A percentile compares a stretch with the other conserved stretches of the same genome.
phyloP scores from a whole-genome alignment of 495 filamentous ascomycete genomes.

The Staphylotrichum longicolle region DNA sequence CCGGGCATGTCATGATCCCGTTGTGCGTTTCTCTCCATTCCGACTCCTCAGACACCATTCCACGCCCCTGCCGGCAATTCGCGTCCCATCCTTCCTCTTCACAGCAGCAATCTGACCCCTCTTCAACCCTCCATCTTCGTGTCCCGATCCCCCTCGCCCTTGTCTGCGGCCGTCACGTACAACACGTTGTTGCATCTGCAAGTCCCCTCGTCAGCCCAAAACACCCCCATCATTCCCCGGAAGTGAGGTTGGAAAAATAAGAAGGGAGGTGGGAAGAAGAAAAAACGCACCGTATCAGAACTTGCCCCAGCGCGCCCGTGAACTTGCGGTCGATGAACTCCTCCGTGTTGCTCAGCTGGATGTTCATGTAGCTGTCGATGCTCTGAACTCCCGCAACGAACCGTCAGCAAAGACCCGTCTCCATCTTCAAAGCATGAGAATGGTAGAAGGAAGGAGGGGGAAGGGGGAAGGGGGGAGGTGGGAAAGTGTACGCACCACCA shows the following conservation, averaged over 20 bases:
- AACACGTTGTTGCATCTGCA: slow-evolving; percentile 72
- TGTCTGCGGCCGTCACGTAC: slow-evolving; percentile 74
- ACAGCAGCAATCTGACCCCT: neutral
- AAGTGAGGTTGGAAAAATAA: neutral
- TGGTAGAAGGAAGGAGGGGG: neutral
- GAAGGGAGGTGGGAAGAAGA: neutral
- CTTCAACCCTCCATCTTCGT: slow-evolving; percentile 61
- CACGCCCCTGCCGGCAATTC: neutral
- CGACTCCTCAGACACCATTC: neutral
- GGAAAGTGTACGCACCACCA: slow-evolving; percentile 55
- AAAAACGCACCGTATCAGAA: slow-evolving; percentile 74
- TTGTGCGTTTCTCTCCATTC: neutral
- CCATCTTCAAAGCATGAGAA: neutral
- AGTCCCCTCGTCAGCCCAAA: neutral
- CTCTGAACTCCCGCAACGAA: slow-evolving; percentile 28
- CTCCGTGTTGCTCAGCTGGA: slow-evolving; percentile 83
- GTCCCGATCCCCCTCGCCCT: slow-evolving; percentile 49
- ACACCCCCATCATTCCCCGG: neutral
- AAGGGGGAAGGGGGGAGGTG: neutral
- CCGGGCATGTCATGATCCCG: neutral
- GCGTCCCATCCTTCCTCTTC: neutral
- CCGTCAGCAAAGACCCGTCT: neutral
- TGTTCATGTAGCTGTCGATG: slow-evolving; percentile 98
- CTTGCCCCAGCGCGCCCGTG: slow-evolving; percentile 79
- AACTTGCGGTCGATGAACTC: slow-evolving; percentile 89